Base-by-base conservation (phyloP, 768 basidiomycete species). In the Thelephora aurantiotincta region DNA sequence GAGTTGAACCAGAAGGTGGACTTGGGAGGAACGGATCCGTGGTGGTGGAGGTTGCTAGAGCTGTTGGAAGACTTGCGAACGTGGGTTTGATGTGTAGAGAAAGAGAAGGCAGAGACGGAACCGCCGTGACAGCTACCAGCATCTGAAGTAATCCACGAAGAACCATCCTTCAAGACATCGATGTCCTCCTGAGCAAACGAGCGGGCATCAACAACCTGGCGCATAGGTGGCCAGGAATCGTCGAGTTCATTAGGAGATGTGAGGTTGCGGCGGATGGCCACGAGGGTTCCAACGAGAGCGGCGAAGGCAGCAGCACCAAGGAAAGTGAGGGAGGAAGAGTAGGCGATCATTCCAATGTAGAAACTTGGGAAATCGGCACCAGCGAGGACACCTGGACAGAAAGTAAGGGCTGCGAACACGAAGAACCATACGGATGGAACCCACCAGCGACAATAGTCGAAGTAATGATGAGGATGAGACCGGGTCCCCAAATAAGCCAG, bases 101-200 rank as follows among this genome's bases (percentile, higher is more conserved):
- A 82, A 0, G 82, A 83, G 74, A 80, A 84, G 14, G 73, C 73
- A 6, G 82, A 85, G 22, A 75, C 59, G 0, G 81, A 82, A 38
- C 73, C 70, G 48, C 65, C 73, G 38, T 73, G 70, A 14, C 68
- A 68, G 52, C 68, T 68, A 30, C 26, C 26, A 5, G 75, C 67
- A 37, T 73, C 70, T 43, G 83, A 85, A 0, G 84, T 82, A 50
- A 87, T 75, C 82, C 84, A 86, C n/a, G 83, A 84, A 44, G 75
- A 76, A 45, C 82, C 82, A 53, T 86, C 83, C 18, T 77, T 76
- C 45, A 86, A 68, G 16, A 68, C 80, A 50, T 85, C 79, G 44
- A 86, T 68, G 46, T 87, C 83, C 54, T 83, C 81, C 0, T 79
- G 79, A 14, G 71, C 70, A 55, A 84, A 82, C 0, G 80, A 80